phyloP scores from a whole-genome alignment of 495 filamentous ascomycete genomes.

The Penicillium cosmopolitanum region DNA sequence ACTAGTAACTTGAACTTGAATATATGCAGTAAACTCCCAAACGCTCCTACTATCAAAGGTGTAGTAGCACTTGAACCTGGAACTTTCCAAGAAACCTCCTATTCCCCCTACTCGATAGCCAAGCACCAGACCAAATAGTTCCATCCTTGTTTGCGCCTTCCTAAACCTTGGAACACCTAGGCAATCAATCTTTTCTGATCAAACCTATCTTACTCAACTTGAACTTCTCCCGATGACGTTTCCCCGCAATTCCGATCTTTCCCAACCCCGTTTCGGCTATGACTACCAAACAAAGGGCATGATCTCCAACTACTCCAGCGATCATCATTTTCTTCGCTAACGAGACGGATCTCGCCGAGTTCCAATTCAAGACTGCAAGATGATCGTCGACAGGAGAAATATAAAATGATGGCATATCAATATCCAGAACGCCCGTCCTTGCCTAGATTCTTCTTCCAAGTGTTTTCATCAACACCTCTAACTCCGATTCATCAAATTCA shows the following conservation, averaged over 20 bases:
- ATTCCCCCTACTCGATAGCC: too few relatives aligned
- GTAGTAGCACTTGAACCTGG: too few relatives aligned
- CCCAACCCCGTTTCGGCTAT: slow-evolving; percentile 7
- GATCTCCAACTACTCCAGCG: neutral
- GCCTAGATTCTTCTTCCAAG: neutral
- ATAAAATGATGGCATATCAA: neutral
- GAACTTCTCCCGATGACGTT: neutral
- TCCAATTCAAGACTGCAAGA: slow-evolving; percentile 1
- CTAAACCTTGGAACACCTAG: too few relatives aligned
- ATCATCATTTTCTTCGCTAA: neutral
- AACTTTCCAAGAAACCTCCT: too few relatives aligned
- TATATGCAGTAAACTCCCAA: too few relatives aligned
- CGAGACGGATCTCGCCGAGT: neutral
- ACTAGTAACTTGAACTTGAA: too few relatives aligned
- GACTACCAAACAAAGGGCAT: slow-evolving; percentile 10
- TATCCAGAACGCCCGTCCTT: neutral
- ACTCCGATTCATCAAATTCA: neutral
- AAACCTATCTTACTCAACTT: too few relatives aligned
- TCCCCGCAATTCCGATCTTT: slow-evolving; percentile 3
- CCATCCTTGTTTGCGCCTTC: slow-evolving; percentile 1
- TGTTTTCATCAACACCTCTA: neutral
- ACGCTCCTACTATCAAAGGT: too few relatives aligned
- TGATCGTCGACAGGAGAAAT: neutral
- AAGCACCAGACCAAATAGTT: too few relatives aligned
- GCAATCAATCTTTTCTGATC: too few relatives aligned